Evolutionary conservation across 164 flowering plant genomes (phyloP), one percentile per base, ranked within the genome.

Genomic region (Cinnamomum micranthum): DNA sequence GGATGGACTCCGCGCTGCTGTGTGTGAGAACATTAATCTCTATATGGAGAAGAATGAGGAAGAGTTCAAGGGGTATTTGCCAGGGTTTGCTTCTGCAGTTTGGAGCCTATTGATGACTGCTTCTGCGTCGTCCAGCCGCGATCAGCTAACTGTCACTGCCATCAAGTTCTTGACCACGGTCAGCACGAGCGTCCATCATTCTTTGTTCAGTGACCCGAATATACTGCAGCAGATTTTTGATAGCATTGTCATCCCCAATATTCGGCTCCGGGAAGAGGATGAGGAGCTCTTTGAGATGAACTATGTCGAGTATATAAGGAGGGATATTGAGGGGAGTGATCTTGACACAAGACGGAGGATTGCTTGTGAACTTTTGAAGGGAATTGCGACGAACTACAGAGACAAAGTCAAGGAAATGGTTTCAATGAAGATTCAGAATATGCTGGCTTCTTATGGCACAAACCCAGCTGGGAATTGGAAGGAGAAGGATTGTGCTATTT

Each of bases 301-400:
- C 73, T 88, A 87, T 83, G 87, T 93, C 23, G 99, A 93, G 85
- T 95, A 90, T 65, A 85, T 92, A 71, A 82, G 97, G 80, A 89
- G 98, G 75, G 98, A 93, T 74, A 92, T 92, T 85, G 98, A 93
- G 76, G 99, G 98, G 50, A 95, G 98, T 80, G 98, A 93, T 84
- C 79, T 90, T 64, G 99, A 93, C 76, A 93, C 99, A 0, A 86
- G 98, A 81, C 89, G 99, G 85, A 90, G 98, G 78, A 90, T 91
- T 75, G 96, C 98, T 1, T 93, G 98, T 78, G 98, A 95, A 80
- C 88, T 95, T 69, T 91, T 93, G 4, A 95, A 95, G 77, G 98
- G 97, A n/a, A 83, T 92, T 70, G 96, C 91, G 0, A 84, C 88
- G 6, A 84, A 93, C 76, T 91, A 93, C 73, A 91, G 82, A 74